Conservation (phyloP, 768 basidiomycete genomes). For the Galerina marginata region DNA sequence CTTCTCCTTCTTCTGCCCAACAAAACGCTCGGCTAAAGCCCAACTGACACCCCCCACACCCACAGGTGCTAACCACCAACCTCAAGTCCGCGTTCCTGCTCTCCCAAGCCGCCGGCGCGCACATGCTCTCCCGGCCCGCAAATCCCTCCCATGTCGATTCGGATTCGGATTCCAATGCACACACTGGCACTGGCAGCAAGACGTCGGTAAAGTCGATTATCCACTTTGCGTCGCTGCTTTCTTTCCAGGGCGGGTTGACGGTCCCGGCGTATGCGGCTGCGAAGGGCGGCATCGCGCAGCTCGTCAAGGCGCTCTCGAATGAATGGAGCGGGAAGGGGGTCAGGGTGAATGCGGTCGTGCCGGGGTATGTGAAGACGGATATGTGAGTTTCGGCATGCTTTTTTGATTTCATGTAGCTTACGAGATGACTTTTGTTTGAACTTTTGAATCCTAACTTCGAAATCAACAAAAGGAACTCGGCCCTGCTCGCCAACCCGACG, state of each 20-base stretch:
- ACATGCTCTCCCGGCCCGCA: constrained; percentile 75
- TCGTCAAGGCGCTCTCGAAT: constrained; percentile 90
- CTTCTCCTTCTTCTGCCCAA: not conserved
- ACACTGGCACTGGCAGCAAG: not conserved
- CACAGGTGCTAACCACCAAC: constrained; percentile 83
- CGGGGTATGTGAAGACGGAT: constrained; percentile 89
- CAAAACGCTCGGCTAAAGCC: no score
- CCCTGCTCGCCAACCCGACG: constrained; percentile 59
- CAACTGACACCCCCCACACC: no score
- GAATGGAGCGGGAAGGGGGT: constrained; percentile 92
- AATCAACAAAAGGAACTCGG: constrained; percentile 45
- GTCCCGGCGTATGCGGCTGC: constrained; percentile 94
- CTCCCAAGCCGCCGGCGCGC: constrained; percentile 81
- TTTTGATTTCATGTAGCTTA: constrained; percentile 2
- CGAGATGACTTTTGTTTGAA: not conserved
- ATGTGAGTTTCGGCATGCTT: constrained; percentile 55
- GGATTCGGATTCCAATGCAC: not conserved
- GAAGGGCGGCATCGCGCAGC: constrained; percentile 84
- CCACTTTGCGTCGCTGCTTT: constrained; percentile 69
- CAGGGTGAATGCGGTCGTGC: constrained; percentile 87
- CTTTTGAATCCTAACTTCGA: not conserved
- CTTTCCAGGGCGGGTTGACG: constrained; percentile 67
- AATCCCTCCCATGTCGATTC: constrained; percentile 26
- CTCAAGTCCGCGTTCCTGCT: constrained; percentile 88
- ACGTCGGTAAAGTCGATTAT: constrained; percentile 60